A percentile compares a stretch with the other conserved stretches of the same genome.
phyloP scores from a whole-genome alignment of 495 filamentous ascomycete genomes.

The Saxophila tyrrhenica region DNA sequence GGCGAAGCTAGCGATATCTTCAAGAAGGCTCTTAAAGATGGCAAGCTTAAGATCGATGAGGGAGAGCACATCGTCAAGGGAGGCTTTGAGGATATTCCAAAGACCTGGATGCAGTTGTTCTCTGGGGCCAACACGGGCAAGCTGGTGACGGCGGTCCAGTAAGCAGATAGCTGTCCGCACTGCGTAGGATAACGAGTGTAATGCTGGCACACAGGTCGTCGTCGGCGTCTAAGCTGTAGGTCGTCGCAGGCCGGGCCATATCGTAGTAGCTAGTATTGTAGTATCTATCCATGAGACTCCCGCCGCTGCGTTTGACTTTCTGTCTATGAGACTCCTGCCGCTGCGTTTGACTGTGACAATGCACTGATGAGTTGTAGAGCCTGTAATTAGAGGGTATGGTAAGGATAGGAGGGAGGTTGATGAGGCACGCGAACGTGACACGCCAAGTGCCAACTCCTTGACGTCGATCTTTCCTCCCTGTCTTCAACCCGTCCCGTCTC shows the following conservation, averaged over 20 bases:
- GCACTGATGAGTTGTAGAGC: no score
- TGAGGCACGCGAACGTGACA: no score
- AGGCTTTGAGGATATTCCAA: slow-evolving; percentile 32
- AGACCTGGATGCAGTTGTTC: slow-evolving; percentile 31
- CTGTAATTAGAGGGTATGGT: no score
- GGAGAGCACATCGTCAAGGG: slow-evolving; percentile 29
- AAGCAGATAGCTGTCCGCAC: slow-evolving; percentile 4
- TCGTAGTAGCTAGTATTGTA: no score
- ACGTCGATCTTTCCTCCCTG: background rate
- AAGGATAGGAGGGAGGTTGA: no score
- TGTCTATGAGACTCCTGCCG: no score
- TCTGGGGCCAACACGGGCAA: slow-evolving; percentile 29
- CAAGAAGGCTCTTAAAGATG: slow-evolving; percentile 35
- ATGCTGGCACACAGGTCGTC: background rate
- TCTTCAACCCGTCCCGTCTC: no score
- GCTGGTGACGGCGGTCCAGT: slow-evolving; percentile 23
- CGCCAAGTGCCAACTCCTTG: background rate
- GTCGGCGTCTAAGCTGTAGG: background rate
- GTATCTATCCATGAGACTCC: no score
- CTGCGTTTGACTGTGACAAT: no score
- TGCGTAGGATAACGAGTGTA: background rate
- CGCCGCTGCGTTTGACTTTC: no score
- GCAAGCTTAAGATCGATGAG: slow-evolving; percentile 28
- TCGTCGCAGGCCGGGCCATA: background rate
- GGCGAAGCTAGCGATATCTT: slow-evolving; percentile 25